Evolutionary conservation across 2,329 filamentous ascomycete genomes (phyloP), one percentile per base, ranked within the genome.

Genomic region (Lomentospora prolificans): DNA sequence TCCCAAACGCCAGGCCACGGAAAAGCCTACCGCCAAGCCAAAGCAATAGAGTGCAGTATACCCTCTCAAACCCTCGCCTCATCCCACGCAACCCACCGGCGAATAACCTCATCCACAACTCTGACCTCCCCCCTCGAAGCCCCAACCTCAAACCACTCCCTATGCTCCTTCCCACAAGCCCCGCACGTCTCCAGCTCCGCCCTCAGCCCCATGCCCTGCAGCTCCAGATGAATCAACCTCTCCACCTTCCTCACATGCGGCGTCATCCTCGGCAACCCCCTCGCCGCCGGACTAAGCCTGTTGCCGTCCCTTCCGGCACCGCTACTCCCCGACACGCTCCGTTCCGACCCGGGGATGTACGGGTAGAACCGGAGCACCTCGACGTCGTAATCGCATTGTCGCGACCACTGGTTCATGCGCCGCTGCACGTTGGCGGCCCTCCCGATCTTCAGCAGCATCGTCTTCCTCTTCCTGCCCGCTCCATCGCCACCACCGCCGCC

Each of bases 121-220:
- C 77, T 81, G 3, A 97, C 77, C 0, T 85, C 88, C 27, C 85
- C 78, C 60, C 84, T 80, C 22, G 75, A 85, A 0, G 89, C 88
- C 59, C 89, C 83, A 1, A 96, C 84, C 71, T 95, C 88, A 67
- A 99, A 99, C 92, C 92, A 99, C 72, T 99, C 94, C 54, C 86
- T 77, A 69, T 99, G 94, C 63, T 90, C 85, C 64, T 84, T 85
- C 2, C 90, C 90, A 66, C 94, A 99, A 1, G 83, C 79, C 3
- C 76, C 75, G 64, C 94, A 99, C 54, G 80, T 80, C 17, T 70
- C 73, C 50, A 71, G 69, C 67, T 83, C 70, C 56, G 72, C 69
- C 58, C 81, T 72, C 58, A 83, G 60, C 1, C 80, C 72, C 77
- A 83, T 57, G 72, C 84, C 69, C 69, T 76, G 77, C n/a, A 97